phyloP scores from a whole-genome alignment of 345 rosid genomes.

The thale cress (Arabidopsis thaliana) region TAIR10.1 NC_003076.8:19203001-19203500 shows the following conservation, averaged over 20 bases:
- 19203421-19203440: background rate
- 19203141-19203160: background rate
- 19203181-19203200: constrained; percentile 18
- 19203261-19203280: background rate
- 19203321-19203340: background rate
- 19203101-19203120: background rate
- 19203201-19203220: constrained; percentile 8
- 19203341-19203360: too few species aligned
- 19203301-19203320: background rate
- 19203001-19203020: background rate
- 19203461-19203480: background rate
- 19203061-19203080: background rate
- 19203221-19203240: constrained; percentile 24
- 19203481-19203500: background rate
- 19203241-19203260: constrained; percentile 7
- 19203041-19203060: background rate
- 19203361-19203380: background rate
- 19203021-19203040: background rate
- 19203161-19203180: constrained; percentile 19
- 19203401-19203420: background rate
- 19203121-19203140: constrained; percentile 21
- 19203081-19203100: background rate
- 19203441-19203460: background rate
- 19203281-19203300: background rate
- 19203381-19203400: background rate